A percentile compares a stretch with the other conserved stretches of the same genome.
phyloP scores from a whole-genome alignment of 83 land plant species.

The Thuja plicata region DNA sequence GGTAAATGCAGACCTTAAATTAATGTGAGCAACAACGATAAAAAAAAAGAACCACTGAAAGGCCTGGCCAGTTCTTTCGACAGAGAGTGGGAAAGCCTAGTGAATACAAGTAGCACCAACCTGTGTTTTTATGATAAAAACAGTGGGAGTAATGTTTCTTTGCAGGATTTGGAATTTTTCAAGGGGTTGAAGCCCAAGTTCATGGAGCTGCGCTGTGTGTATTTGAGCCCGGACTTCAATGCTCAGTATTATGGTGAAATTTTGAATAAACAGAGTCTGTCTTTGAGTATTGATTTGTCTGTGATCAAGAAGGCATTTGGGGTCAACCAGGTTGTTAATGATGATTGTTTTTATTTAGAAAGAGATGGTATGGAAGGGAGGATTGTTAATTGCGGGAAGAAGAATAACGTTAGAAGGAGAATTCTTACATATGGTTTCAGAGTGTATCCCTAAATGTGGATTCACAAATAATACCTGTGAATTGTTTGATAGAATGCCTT shows the following conservation, averaged over 20 bases:
- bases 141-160: constrained; percentile 9
- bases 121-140: constrained; percentile 3
- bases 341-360: constrained; percentile 19
- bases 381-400: no score
- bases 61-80: constrained; percentile 69
- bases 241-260: constrained; percentile 23
- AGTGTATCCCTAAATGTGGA: no score
- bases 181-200: constrained; percentile 69
- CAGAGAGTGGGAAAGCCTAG: constrained; percentile 49
- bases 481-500: no score
- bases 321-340: constrained; percentile 33
- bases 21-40: constrained; percentile 34
- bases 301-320: constrained; percentile 35
- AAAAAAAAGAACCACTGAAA: constrained; percentile 28
- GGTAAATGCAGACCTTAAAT: constrained; percentile 67
- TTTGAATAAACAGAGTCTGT: constrained; percentile 39
- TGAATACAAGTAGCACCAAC: constrained; percentile 30
- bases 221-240: constrained; percentile 65
- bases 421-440: no score
- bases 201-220: constrained; percentile 58
- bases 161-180: constrained; percentile 63
- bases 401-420: no score
- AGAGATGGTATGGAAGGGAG: no score
- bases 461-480: no score
- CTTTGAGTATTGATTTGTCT: constrained; percentile 33